phyloP scores from a whole-genome alignment of 768 basidiomycete genomes.

The Termitomyces sp. region DNA sequence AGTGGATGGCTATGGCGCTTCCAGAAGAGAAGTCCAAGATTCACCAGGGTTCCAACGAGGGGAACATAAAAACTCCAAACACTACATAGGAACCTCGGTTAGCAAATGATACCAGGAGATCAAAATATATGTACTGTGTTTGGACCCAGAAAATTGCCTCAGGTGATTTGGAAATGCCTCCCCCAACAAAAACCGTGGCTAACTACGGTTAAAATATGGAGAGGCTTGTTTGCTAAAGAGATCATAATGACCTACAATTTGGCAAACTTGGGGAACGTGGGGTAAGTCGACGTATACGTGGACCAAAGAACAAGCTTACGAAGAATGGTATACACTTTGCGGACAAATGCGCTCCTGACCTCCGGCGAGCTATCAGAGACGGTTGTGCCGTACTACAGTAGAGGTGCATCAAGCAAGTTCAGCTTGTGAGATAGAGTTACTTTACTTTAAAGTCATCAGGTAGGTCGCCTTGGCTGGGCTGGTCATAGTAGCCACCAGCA shows the following conservation, averaged over 20 bases:
- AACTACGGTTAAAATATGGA: slow-evolving; percentile 29
- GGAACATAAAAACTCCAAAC: slow-evolving; percentile 78
- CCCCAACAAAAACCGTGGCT: slow-evolving; percentile 76
- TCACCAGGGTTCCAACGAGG: slow-evolving; percentile 72
- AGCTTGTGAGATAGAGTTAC: neutral
- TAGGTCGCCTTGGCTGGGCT: slow-evolving; percentile 66
- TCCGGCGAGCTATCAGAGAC: slow-evolving; percentile 74
- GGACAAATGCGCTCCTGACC: slow-evolving; percentile 80
- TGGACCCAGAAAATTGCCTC: slow-evolving; percentile 65
- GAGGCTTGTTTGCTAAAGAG: neutral
- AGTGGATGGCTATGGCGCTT: slow-evolving; percentile 88
- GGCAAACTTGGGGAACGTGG: slow-evolving; percentile 43
- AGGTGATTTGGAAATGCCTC: slow-evolving; percentile 58
- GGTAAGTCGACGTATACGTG: slow-evolving; percentile 1
- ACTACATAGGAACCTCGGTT: slow-evolving; percentile 28
- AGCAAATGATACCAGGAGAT: neutral
- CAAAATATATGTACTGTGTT: slow-evolving; percentile 46
- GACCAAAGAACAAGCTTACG: slow-evolving; percentile 45
- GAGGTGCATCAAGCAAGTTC: neutral
- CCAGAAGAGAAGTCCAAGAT: slow-evolving; percentile 81
- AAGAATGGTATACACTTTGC: slow-evolving; percentile 89
- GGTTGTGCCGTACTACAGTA: slow-evolving; percentile 66
- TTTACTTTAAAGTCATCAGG: slow-evolving; percentile 92
- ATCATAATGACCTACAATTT: slow-evolving; percentile 53
- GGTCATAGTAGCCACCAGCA: slow-evolving; percentile 60